Evolutionary conservation across 139 green algal species (phyloP).

Genomic region (Nannochloris sp.): DNA sequence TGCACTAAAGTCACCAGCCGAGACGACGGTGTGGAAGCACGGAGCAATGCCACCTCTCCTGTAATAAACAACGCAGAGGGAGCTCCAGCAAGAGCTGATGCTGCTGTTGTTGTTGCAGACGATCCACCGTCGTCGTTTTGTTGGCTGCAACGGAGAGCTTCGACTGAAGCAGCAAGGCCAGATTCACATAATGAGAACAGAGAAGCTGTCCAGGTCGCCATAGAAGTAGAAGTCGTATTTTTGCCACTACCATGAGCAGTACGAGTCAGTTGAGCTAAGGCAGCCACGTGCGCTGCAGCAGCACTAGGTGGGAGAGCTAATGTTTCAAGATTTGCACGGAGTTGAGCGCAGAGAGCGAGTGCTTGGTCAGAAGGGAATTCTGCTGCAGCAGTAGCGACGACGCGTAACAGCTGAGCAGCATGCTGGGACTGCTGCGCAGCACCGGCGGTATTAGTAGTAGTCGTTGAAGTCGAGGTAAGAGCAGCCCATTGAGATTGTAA

Average conservation of each 20-base stretch:
- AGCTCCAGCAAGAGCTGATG: background rate
- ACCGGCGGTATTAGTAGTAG: background rate
- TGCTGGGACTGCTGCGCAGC: slow-evolving; percentile 3
- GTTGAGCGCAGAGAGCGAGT: slow-evolving; percentile 32
- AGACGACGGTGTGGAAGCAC: background rate
- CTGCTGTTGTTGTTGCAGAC: background rate
- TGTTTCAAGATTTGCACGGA: slow-evolving; percentile 43
- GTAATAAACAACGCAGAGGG: slow-evolving; percentile 47
- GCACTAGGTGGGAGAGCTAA: slow-evolving; percentile 46
- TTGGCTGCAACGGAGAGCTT: background rate
- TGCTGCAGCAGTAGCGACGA: slow-evolving; percentile 50
- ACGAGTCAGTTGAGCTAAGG: slow-evolving; percentile 25
- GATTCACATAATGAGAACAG: background rate
- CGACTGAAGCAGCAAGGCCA: background rate
- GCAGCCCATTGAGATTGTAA: slow-evolving; percentile 46
- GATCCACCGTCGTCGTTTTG: background rate
- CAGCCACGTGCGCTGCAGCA: slow-evolving; percentile 48
- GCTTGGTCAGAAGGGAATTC: slow-evolving; percentile 52
- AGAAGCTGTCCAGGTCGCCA: background rate
- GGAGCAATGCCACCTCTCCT: slow-evolving; percentile 60
- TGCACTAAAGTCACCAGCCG: slow-evolving; percentile 55
- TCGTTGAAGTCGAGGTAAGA: background rate
- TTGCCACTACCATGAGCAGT: background rate
- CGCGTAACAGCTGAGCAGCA: slow-evolving; percentile 44
- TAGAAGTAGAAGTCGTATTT: too few relatives aligned